These are phyloP conservation scores for Quercus rubra DNA, from an alignment of 306 rosid genomes.

Conservation along the genomic window DNA sequence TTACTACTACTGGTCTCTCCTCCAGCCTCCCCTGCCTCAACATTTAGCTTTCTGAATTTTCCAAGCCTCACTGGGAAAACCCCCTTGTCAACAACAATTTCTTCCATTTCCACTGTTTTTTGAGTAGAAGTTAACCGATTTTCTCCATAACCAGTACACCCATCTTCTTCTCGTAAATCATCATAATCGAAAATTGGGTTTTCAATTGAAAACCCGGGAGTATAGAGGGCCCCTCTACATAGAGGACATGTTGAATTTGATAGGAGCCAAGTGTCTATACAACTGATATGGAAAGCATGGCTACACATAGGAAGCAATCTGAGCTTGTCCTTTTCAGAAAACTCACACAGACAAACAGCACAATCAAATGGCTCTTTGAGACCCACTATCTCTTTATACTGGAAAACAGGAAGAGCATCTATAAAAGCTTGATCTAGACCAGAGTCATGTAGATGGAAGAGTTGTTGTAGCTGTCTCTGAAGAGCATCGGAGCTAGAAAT, in stretches of 20 bases:
- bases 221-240: conserved; percentile 79
- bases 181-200: conserved; percentile 78
- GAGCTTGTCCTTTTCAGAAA: conserved; percentile 79
- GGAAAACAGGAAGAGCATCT: conserved; percentile 97
- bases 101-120: conserved; percentile 65
- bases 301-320: conserved; percentile 92
- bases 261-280: conserved; percentile 96
- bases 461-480: conserved; percentile 94
- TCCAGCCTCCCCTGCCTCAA: conserved; percentile 45
- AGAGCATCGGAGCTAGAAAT: conserved; percentile 82
- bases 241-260: conserved; percentile 96
- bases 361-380: conserved; percentile 89
- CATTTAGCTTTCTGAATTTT: conserved; percentile 60
- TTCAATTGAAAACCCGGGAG: conserved; percentile 58
- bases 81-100: conserved; percentile 58
- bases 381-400: conserved; percentile 85
- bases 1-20: conserved; percentile 89
- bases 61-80: conserved; percentile 87
- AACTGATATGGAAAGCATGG: conserved; percentile 89
- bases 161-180: conserved; percentile 75
- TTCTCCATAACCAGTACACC: conserved; percentile 45
- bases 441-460: conserved; percentile 93
- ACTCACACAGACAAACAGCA: conserved; percentile 92
- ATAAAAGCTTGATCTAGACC: conserved; percentile 96
- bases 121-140: conserved; percentile 43